Evolutionary conservation across 306 rosid species (phyloP), one percentile per base, ranked within the genome.

Genomic region (Crotalaria pallida): DNA sequence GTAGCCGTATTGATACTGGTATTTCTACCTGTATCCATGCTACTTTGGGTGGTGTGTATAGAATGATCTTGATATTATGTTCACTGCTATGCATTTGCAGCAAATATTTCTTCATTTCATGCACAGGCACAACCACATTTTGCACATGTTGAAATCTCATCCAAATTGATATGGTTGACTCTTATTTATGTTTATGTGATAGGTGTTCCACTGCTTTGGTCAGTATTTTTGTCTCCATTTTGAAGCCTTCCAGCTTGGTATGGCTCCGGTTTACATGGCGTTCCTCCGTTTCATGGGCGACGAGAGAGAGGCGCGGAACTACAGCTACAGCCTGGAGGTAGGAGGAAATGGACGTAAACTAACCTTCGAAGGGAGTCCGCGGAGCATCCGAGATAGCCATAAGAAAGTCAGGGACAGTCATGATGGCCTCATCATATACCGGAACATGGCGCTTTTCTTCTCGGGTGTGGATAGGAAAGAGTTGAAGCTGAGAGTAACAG

Each of bases 191-290:
- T 61, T 69, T 36, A 34, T 63, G 59, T 27, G n/a, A n/a, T 78
- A 89, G 96, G 96, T 89, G 36, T 89, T 89, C 85, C 82, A 86
- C 65, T 88, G 96, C 56, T 88, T 88, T 68, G 91, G 96, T 43
- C 85, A 86, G 73, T 86, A 88, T 70, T 88, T 88, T 67, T 88
- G 96, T 77, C 89, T 88, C 60, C 96, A 88, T 80, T 88, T 88
- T 45, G 96, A 88, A 79, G 96, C 96, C 55, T 88, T 86, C 79
- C 91, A 88, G 83, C 91, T 88, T 3, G 96, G 88, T 57, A 76
- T 80, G 89, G 87, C 89, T 49, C 91, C 96, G 3, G 96, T 84
- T 29, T 88, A 88, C 72, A 88, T 88, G 91, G 91, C 91, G 0
- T 88, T 88, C 81, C 85, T 88, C 15, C 85, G 96, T 29, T 86